phyloP scores from a whole-genome alignment of 2,329 filamentous ascomycete genomes.

The Elsinoe batatas region DNA sequence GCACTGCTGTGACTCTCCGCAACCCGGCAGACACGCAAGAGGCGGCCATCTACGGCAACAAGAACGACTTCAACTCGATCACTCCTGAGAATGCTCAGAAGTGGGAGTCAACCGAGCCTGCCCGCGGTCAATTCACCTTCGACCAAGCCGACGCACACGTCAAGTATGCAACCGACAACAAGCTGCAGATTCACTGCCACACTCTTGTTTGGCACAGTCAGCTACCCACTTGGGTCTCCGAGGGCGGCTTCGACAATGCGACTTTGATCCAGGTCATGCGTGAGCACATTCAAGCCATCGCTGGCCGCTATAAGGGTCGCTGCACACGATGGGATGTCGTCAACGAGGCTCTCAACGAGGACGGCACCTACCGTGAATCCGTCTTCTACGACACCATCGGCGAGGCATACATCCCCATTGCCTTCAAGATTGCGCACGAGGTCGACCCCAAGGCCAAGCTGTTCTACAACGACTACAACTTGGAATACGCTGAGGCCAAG shows the following conservation, averaged over 20 bases:
- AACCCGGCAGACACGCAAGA: slow-evolving; percentile 13
- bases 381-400: slow-evolving; percentile 23
- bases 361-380: slow-evolving; percentile 22
- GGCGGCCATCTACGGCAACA: slow-evolving; percentile 20
- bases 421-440: slow-evolving; percentile 21
- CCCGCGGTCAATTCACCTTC: slow-evolving; percentile 28
- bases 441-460: slow-evolving; percentile 20
- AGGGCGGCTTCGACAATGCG: slow-evolving; percentile 29
- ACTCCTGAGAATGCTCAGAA: slow-evolving; percentile 33
- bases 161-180: slow-evolving; percentile 29
- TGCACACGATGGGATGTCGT: slow-evolving; percentile 34
- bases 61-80: slow-evolving; percentile 25
- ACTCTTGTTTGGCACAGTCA: slow-evolving; percentile 35
- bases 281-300: slow-evolving; percentile 33
- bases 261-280: slow-evolving; percentile 33
- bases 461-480: slow-evolving; percentile 25
- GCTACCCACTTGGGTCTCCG: slow-evolving; percentile 30
- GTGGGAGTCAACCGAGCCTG: slow-evolving; percentile 32
- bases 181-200: slow-evolving; percentile 32
- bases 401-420: slow-evolving; percentile 21
- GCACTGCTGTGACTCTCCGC: slow-evolving; percentile 23
- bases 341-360: slow-evolving; percentile 25
- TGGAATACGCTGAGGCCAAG: slow-evolving; percentile 22
- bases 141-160: slow-evolving; percentile 27
- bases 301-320: slow-evolving; percentile 30